Evolutionary conservation across 768 basidiomycete genomes (phyloP).

Genomic region (Tephrocybe sp.): DNA sequence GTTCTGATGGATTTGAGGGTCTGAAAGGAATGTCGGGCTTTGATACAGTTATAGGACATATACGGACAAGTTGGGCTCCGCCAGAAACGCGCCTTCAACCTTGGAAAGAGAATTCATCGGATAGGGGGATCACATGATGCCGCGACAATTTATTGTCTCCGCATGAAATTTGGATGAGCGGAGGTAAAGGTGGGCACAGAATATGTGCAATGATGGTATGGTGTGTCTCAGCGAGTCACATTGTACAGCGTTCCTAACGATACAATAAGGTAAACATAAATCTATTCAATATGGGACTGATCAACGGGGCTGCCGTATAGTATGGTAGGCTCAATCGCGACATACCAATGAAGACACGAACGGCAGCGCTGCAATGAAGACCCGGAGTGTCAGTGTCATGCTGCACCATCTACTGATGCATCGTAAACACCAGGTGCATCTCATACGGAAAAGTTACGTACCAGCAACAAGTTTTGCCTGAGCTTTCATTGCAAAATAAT

Average conservation of each 20-base stretch:
- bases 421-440: background rate
- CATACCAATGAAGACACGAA: conserved; percentile 1
- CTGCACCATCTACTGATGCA: background rate
- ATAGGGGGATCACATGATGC: conserved; percentile 20
- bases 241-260: conserved; percentile 7
- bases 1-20: conserved; percentile 11
- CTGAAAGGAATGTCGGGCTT: conserved; percentile 13
- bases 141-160: conserved; percentile 11
- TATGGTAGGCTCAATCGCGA: background rate
- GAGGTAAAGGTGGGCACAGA: background rate
- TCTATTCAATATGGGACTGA: background rate
- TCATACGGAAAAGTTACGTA: conserved; percentile 12
- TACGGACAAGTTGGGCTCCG: conserved; percentile 15
- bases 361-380: background rate
- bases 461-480: conserved; percentile 38
- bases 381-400: background rate
- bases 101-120: conserved; percentile 3
- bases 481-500: conserved; percentile 78
- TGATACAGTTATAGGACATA: conserved; percentile 17
- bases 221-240: background rate
- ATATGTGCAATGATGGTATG: background rate
- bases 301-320: background rate
- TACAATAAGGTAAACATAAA: conserved; percentile 12
- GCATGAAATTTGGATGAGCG: conserved; percentile 4
- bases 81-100: conserved; percentile 11